A percentile compares a stretch with the other conserved stretches of the same genome.
Conservation (phyloP, 2,329 filamentous ascomycete species). For the Calonectria ilicicola region DNA sequence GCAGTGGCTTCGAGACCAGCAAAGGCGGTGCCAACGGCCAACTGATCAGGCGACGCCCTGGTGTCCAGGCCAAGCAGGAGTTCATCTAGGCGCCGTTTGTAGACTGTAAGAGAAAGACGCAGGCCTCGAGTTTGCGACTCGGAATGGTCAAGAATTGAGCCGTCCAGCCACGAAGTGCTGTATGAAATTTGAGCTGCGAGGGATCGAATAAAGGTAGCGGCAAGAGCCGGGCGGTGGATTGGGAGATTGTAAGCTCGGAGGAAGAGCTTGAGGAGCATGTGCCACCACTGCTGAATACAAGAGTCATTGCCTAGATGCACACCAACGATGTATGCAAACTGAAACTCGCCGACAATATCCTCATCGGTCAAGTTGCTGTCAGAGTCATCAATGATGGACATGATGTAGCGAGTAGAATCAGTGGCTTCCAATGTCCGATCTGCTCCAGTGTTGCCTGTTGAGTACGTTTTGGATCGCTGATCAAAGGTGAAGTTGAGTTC, state of each 20-base stretch:
- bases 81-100: conserved; percentile 66
- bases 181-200: conserved; percentile 68
- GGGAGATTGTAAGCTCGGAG: conserved; percentile 63
- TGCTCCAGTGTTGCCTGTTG: conserved; percentile 50
- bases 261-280: conserved; percentile 63
- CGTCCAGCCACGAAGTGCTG: conserved; percentile 61
- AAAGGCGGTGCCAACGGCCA: conserved; percentile 61
- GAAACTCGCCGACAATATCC: conserved; percentile 69
- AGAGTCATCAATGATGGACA: conserved; percentile 50
- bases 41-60: conserved; percentile 53
- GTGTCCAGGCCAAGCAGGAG: conserved; percentile 52
- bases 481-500: conserved; percentile 63
- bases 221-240: conserved; percentile 56
- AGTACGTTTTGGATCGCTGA: conserved; percentile 56
- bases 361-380: conserved; percentile 44
- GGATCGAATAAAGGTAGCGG: conserved; percentile 59
- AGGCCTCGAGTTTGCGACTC: conserved; percentile 50
- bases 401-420: conserved; percentile 62
- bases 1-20: conserved; percentile 46
- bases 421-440: conserved; percentile 58
- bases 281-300: conserved; percentile 73
- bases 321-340: conserved; percentile 70
- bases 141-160: conserved; percentile 55
- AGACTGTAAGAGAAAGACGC: conserved; percentile 62
- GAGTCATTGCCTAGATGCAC: conserved; percentile 68